phyloP scores from a whole-genome alignment of 306 rosid genomes.

The Quercus agrifolia region DNA sequence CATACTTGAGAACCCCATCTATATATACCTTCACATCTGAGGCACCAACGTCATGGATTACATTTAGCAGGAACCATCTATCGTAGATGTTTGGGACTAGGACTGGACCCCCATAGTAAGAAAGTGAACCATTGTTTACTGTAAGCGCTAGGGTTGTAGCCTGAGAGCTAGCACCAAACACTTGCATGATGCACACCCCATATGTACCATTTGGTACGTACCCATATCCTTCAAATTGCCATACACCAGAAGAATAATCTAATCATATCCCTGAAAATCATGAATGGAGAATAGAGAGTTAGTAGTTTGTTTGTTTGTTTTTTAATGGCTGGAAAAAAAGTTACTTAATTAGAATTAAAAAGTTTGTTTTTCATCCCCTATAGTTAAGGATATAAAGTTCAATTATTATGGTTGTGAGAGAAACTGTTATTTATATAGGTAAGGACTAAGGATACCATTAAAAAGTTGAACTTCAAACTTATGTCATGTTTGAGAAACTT shows the following conservation, averaged over 20 bases:
- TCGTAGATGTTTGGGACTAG: constrained; percentile 13
- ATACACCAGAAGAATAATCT: constrained; percentile 13
- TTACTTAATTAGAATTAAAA: too few relatives aligned
- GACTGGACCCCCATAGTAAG: constrained; percentile 17
- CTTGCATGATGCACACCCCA: constrained; percentile 27
- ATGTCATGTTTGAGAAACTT: too few relatives aligned
- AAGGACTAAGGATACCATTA: too few relatives aligned
- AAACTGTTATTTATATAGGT: too few relatives aligned
- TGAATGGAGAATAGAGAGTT: too few relatives aligned
- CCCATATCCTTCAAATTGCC: constrained; percentile 25
- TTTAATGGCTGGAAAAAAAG: too few relatives aligned
- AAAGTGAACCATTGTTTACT: constrained; percentile 20
- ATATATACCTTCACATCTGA: constrained; percentile 22
- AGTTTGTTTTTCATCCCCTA: too few relatives aligned
- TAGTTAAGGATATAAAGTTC: too few relatives aligned
- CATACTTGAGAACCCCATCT: constrained; percentile 21
- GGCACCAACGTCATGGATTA: constrained; percentile 25
- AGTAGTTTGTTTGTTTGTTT: too few relatives aligned
- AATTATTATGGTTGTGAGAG: too few relatives aligned
- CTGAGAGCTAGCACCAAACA: constrained; percentile 25
- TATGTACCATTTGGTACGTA: constrained; percentile 18
- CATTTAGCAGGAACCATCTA: constrained; percentile 22
- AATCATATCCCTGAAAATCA: constrained; percentile 15
- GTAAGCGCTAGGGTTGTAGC: constrained; percentile 25
- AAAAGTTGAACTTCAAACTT: too few relatives aligned